phyloP scores from a whole-genome alignment of 345 rosid genomes.

The Citrus glauca region DNA sequence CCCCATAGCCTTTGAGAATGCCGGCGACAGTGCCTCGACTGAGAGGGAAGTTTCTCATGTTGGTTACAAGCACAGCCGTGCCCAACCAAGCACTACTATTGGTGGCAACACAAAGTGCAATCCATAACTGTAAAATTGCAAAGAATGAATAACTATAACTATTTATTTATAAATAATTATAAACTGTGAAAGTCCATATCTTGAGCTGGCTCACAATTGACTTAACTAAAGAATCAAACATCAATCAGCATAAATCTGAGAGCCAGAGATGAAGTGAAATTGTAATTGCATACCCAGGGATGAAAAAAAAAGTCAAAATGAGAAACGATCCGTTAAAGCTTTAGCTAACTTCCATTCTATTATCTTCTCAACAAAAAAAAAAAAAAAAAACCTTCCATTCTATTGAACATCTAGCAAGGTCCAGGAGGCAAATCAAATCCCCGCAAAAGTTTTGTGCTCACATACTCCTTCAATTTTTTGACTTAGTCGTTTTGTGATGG shows the following conservation, averaged over 20 bases:
- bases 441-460: background rate
- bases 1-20: slow-evolving; percentile 64
- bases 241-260: background rate
- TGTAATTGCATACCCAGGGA: background rate
- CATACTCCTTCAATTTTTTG: background rate
- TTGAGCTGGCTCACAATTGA: background rate
- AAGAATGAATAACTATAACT: background rate
- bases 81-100: slow-evolving; percentile 64
- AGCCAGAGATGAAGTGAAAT: background rate
- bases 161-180: background rate
- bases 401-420: background rate
- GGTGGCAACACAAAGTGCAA: slow-evolving; percentile 56
- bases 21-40: slow-evolving; percentile 65
- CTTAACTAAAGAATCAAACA: background rate
- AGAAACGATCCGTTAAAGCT: background rate
- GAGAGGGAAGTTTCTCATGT: slow-evolving; percentile 72
- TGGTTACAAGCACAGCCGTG: slow-evolving; percentile 63
- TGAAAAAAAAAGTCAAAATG: background rate
- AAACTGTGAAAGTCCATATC: background rate
- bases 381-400: background rate
- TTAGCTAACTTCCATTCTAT: background rate
- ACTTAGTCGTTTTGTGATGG: background rate
- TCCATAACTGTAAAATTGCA: slow-evolving; percentile 44
- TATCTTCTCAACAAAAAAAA: too few relatives aligned
- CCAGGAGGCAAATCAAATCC: background rate